Evolutionary conservation across 176 grass and related monocot species (phyloP).

Genomic region (Oropetium thomaeum): DNA sequence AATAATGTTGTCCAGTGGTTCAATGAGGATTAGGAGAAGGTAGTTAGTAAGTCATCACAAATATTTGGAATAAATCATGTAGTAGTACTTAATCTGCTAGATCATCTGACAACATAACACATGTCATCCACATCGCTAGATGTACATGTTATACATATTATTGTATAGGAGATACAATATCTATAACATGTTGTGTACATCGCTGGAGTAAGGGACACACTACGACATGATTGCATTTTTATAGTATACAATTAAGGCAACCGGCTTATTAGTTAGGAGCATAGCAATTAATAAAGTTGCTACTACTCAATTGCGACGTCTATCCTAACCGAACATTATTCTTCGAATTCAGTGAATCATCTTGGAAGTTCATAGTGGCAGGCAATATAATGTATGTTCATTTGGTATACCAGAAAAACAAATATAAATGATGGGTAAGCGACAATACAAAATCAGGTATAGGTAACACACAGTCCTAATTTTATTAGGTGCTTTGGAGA

Average conservation of each 20-base stretch:
- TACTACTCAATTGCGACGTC: conserved; percentile 6
- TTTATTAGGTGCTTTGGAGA: not conserved
- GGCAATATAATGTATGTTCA: conserved; percentile 14
- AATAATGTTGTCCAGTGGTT: not conserved
- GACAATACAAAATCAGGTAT: not conserved
- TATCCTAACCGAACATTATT: conserved; percentile 12
- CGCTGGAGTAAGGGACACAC: not conserved
- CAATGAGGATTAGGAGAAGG: not conserved
- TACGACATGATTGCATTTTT: conserved; percentile 5
- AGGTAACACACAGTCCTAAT: not conserved
- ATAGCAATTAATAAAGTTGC: conserved; percentile 11
- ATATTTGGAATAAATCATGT: not conserved
- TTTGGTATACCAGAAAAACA: not conserved
- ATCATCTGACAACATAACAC: not conserved
- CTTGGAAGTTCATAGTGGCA: conserved; percentile 33
- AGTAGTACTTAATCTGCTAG: not conserved
- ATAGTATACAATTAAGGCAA: conserved; percentile 16
- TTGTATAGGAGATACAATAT: too few relatives aligned
- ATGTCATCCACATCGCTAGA: not conserved
- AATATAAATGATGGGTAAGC: not conserved
- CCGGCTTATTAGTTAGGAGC: conserved; percentile 13
- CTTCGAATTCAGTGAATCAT: conserved; percentile 26
- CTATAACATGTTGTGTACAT: too few relatives aligned
- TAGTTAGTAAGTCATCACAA: not conserved
- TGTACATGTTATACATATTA: not conserved